Base-by-base conservation (phyloP, 192 early-diverging fungal genomes). In the Entomortierella lignicola region DNA sequence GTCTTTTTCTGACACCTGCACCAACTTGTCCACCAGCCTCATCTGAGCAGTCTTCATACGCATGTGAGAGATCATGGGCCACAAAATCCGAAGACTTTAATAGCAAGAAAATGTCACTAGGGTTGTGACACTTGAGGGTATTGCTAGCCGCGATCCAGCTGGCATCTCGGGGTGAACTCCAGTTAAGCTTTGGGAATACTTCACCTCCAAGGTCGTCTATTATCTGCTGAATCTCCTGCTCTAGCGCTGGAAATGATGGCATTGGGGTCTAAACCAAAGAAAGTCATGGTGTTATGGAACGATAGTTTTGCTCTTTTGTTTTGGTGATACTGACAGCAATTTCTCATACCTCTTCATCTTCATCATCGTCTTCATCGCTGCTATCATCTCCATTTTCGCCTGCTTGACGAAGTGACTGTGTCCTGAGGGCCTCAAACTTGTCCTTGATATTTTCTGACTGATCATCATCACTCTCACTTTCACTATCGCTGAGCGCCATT, bases 131-230 rank as follows among this genome's bases (percentile, higher is more conserved):
- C 66, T 89, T 87, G 10, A 99, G 82, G 0, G 93, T 91, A 25
- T 93, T 88, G 8, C 87, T 91, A n/a, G 88, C 79, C 7, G 95
- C 80, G 50, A 98, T 96, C 95, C 97, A 99, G 6, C 88, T 82
- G 7, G 98, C 96, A 80, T 99, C 98, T 62, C 91, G 91, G 4
- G 98, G 98, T 0, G 95, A 93, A 63, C 91, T 94, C 98, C 98
- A 99, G 74, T 94, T 95, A 57, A 99, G 89, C 48, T 98, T 97
- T 20, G 97, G 96, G 71, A 99, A 96, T 29, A 95, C 93, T 13
- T 83, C 87, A 10, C 94, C 95, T 26, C 91, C 95, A 37, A 94
- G 86, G 29, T 87, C 82, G 1, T 84, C 86, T 39, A 99, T 93
- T 4, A 85, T 85, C 20, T 80, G 65, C 34, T 84, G 83, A 42